Conservation (phyloP, 2,329 filamentous ascomycete genomes). For the Verticillium zaregamsianum region DNA sequence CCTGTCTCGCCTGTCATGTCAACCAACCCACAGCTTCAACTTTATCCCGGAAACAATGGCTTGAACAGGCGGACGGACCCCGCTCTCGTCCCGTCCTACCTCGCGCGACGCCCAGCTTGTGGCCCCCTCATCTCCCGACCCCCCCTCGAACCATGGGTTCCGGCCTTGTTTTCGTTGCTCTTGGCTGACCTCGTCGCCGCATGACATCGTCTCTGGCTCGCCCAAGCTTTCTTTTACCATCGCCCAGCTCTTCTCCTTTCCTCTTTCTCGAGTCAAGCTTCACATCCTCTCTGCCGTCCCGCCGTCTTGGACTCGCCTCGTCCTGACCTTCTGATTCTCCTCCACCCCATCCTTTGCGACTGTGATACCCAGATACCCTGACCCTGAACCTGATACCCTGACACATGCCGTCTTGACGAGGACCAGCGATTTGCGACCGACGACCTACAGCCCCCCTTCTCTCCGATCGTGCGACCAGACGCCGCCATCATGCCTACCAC, state of each 20-base stretch:
- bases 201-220: constrained; percentile 1
- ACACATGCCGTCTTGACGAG: neutral
- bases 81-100: neutral
- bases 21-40: neutral
- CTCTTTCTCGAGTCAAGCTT: constrained; percentile 1
- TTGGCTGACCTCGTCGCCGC: constrained; percentile 1
- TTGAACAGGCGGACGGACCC: neutral
- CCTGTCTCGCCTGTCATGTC: neutral
- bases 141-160: neutral
- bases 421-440: neutral
- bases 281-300: neutral
- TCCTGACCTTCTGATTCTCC: neutral
- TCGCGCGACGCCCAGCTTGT: neutral
- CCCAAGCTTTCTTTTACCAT: neutral
- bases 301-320: neutral
- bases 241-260: neutral
- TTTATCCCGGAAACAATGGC: neutral
- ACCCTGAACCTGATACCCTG: neutral
- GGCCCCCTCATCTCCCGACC: neutral
- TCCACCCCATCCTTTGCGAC: neutral
- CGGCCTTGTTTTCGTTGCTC: constrained; percentile 1
- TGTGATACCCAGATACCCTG: neutral
- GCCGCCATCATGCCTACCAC: constrained; percentile 2
- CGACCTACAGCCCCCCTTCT: neutral
- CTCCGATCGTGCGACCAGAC: neutral